These are phyloP conservation scores for Tardiomyces blankii DNA, from an alignment of 1,139 yeast species.

Conservation along the genomic window DNA sequence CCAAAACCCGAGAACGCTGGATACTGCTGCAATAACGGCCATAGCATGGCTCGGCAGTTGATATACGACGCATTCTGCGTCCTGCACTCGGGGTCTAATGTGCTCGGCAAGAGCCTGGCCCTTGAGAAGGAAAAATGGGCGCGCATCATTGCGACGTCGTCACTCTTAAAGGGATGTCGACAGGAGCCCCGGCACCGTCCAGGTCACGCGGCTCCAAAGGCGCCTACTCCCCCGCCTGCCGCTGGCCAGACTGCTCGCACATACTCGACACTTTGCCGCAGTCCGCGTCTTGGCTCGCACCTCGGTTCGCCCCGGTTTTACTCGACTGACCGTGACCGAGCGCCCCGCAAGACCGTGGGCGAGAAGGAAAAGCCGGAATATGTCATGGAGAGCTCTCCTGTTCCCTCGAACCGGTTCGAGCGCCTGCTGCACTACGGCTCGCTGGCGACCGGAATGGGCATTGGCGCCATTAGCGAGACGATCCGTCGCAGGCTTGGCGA, in stretches of 20 bases:
- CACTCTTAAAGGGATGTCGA: not conserved
- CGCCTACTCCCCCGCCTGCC: too few species aligned
- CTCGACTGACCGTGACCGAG: too few species aligned
- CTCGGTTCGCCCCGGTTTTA: too few species aligned
- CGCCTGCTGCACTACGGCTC: slow-evolving; percentile 89
- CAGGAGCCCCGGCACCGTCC: not conserved
- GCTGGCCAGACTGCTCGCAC: too few species aligned
- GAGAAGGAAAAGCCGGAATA: slow-evolving; percentile 30
- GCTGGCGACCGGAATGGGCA: slow-evolving; percentile 83
- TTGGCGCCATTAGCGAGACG: slow-evolving; percentile 76
- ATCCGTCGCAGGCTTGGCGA: slow-evolving; percentile 50
- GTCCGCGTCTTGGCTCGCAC: too few species aligned
- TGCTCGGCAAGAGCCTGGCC: not conserved
- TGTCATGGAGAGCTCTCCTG: slow-evolving; percentile 50
- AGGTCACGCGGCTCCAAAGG: too few species aligned
- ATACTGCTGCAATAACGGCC: too few species aligned
- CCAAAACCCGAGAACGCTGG: too few species aligned
- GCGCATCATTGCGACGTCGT: not conserved
- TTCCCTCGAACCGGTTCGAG: slow-evolving; percentile 78
- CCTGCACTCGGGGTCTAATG: not conserved
- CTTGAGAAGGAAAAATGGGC: not conserved
- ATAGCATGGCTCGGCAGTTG: not conserved
- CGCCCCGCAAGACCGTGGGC: slow-evolving; percentile 1
- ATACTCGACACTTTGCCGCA: not conserved
- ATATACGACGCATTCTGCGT: not conserved